Evolutionary conservation across 176 grass and related monocot genomes (phyloP).

Genomic region (Avena atlantica): DNA sequence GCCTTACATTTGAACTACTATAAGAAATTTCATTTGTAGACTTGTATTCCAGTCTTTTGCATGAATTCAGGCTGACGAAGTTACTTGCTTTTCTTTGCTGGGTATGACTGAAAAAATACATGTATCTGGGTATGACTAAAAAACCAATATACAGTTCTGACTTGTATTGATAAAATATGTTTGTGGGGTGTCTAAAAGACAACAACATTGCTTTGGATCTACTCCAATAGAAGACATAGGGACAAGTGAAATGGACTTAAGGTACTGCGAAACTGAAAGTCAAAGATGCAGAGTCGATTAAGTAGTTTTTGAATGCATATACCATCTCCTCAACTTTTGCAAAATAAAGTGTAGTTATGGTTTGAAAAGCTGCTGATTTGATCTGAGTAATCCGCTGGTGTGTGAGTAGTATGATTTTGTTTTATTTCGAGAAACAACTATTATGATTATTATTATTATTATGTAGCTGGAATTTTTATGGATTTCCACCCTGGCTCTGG

Average conservation of each 20-base stretch:
- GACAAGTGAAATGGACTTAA: conserved; percentile 25
- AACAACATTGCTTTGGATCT: conserved; percentile 39
- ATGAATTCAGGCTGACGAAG: not conserved
- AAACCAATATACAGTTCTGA: conserved; percentile 7
- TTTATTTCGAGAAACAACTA: conserved; percentile 6
- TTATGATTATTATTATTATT: not conserved
- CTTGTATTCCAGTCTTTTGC: not conserved
- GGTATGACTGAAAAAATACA: not conserved
- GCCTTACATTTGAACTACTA: conserved; percentile 16
- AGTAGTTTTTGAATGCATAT: conserved; percentile 23
- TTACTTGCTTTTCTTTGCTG: conserved; percentile 1
- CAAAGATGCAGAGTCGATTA: conserved; percentile 24
- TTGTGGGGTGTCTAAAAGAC: not conserved
- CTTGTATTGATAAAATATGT: conserved; percentile 35
- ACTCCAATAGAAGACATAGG: conserved; percentile 26
- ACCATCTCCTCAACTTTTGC: not conserved
- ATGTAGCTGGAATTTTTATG: not conserved
- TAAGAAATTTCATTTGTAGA: not conserved
- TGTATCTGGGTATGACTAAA: not conserved
- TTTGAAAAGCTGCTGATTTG: conserved; percentile 8
- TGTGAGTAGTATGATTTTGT: not conserved
- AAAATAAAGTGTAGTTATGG: not conserved
- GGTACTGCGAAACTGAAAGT: conserved; percentile 13
- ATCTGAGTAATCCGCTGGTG: not conserved
- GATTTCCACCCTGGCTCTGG: not conserved